Conservation (phyloP, 352 stramenopile species). For the Globisporangium barbulae region DNA sequence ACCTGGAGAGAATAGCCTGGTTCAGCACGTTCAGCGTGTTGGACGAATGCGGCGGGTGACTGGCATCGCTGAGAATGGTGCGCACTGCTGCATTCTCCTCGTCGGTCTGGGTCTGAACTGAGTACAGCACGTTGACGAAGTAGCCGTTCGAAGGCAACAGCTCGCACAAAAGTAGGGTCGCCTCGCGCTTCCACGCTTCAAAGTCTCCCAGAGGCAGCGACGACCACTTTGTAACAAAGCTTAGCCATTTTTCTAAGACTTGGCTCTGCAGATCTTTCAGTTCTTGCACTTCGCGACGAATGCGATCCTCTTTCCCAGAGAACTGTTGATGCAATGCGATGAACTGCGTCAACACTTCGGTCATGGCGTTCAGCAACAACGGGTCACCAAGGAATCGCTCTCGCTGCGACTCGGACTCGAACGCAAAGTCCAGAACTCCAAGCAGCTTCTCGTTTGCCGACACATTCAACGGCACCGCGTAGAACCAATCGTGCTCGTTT, state of each 20-base stretch:
- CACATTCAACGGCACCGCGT: conserved; percentile 2
- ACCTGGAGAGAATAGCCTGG: conserved; percentile 5
- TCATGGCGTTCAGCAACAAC: neutral
- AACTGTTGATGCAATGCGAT: neutral
- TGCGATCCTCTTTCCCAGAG: neutral
- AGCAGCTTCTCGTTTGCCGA: neutral
- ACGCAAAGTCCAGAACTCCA: conserved; percentile 17
- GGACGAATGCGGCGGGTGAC: conserved; percentile 2
- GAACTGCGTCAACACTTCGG: neutral
- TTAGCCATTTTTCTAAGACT: conserved; percentile 5
- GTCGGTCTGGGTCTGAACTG: neutral
- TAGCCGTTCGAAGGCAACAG: conserved; percentile 3
- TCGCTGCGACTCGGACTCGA: conserved; percentile 11
- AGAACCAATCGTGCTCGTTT: neutral
- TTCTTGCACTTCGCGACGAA: neutral
- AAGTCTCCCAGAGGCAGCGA: neutral
- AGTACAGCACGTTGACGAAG: conserved; percentile 12
- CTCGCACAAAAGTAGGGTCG: neutral
- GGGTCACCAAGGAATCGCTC: conserved; percentile 9
- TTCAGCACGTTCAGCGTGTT: conserved; percentile 14
- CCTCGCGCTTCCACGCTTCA: conserved; percentile 7
- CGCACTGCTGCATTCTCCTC: conserved; percentile 5
- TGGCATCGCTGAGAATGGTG: conserved; percentile 7
- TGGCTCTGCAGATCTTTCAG: neutral
- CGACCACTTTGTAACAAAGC: conserved; percentile 12